Evolutionary conservation across 2,329 filamentous ascomycete genomes (phyloP), one percentile per base, ranked within the genome.

Genomic region (Dactylonectria estremocensis): DNA sequence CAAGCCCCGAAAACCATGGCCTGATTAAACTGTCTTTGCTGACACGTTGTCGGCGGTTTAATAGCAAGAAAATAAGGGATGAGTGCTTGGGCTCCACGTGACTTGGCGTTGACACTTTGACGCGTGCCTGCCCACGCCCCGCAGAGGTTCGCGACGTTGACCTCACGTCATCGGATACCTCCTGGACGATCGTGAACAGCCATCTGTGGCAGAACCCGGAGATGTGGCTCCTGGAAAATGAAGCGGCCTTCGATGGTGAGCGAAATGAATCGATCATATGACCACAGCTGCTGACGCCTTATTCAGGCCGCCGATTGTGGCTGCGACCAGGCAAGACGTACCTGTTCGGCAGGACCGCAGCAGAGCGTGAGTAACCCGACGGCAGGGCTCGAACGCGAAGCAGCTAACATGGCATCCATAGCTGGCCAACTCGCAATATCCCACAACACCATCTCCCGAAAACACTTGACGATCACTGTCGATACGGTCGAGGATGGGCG

Each of bases 251-350:
- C 65, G 80, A 83, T 63, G 83, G 85, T 81, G 76, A 71, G 75
- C 11, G 3, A 5, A n/a, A 13, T n/a, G 11, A 20, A 11, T 16
- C 13, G 9, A 31, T n/a, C 20, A n/a, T 9, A 33, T 10, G 43
- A 16, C 50, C n/a, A 11, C 43, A 5, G 2, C 43, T 9, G 61
- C 65, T 70, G 53, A 72, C 62, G 55, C 50, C 31, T 18, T 54
- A 37, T 40, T 1, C 50, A 84, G 82, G 81, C 56, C 79, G 80
- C 31, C 90, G 89, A 75, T 85, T 95, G 72, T 97, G 95, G 95
- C 86, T 97, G 68, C 90, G 92, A 65, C 95, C 95, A 2, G 95
- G 95, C 57, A 94, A 94, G 78, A 90, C 89, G 74, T 95, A 96
- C 79, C 87, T 97, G 20, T 93, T 97, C 78, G 95, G 95, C 63